Conservation (phyloP, 495 filamentous ascomycete species). For the Penicillium samsonianum region DNA sequence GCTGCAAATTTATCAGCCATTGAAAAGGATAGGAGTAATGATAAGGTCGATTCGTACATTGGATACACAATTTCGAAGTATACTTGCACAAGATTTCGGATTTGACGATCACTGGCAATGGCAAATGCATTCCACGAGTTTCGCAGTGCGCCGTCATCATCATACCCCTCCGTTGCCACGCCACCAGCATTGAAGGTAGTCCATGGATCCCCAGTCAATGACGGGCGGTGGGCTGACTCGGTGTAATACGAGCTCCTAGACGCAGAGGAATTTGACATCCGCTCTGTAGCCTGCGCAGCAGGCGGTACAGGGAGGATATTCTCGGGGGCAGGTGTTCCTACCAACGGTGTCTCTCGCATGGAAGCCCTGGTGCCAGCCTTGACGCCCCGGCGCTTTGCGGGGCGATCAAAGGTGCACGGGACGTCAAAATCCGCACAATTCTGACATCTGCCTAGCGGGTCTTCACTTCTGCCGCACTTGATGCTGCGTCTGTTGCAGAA, state of each 20-base stretch:
- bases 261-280: slow-evolving; percentile 21
- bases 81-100: slow-evolving; percentile 39
- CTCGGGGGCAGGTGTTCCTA: slow-evolving; percentile 8
- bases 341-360: slow-evolving; percentile 15
- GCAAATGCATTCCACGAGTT: slow-evolving; percentile 39
- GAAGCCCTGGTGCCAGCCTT: slow-evolving; percentile 26
- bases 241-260: slow-evolving; percentile 26
- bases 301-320: not conserved
- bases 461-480: slow-evolving; percentile 29
- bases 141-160: slow-evolving; percentile 29
- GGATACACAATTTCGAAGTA: slow-evolving; percentile 49
- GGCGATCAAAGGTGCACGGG: slow-evolving; percentile 71
- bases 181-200: slow-evolving; percentile 24
- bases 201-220: slow-evolving; percentile 28
- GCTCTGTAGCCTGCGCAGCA: slow-evolving; percentile 9
- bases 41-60: slow-evolving; percentile 23
- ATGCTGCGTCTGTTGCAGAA: slow-evolving; percentile 39
- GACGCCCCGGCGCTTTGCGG: slow-evolving; percentile 66
- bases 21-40: not conserved
- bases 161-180: slow-evolving; percentile 25
- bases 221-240: slow-evolving; percentile 19
- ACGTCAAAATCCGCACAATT: slow-evolving; percentile 67
- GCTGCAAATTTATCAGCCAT: slow-evolving; percentile 25
- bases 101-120: slow-evolving; percentile 30
- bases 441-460: slow-evolving; percentile 31